Conservation (phyloP, 2,329 filamentous ascomycete genomes). For the Sporothrix variecibatus region DNA sequence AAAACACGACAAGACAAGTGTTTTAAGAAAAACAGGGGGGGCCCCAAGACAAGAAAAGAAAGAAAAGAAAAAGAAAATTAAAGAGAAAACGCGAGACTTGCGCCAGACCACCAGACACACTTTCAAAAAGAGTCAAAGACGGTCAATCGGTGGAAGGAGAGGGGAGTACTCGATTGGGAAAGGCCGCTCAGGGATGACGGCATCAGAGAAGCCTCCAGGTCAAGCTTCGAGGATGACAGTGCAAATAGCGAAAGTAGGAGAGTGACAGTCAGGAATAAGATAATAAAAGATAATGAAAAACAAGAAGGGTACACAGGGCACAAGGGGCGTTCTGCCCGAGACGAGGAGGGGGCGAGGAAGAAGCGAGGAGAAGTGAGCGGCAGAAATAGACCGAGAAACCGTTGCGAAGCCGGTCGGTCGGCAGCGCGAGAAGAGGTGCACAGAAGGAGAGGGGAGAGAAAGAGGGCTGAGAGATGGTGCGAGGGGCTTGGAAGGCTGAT, state of each 20-base stretch:
- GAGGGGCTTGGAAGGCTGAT: background rate
- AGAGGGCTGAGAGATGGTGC: background rate
- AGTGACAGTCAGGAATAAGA: background rate
- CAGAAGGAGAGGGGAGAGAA: background rate
- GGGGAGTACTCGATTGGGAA: slow-evolving; percentile 2
- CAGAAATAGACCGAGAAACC: slow-evolving; percentile 1
- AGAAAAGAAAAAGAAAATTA: background rate
- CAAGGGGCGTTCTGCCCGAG: background rate
- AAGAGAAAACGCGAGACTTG: slow-evolving; percentile 5
- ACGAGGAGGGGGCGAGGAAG: background rate
- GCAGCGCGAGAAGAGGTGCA: background rate
- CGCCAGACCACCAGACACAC: background rate
- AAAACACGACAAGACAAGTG: background rate
- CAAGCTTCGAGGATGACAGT: background rate
- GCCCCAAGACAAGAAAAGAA: background rate
- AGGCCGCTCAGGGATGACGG: slow-evolving; percentile 9
- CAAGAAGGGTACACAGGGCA: background rate
- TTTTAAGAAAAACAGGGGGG: background rate
- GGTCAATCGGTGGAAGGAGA: background rate
- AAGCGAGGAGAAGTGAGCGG: background rate
- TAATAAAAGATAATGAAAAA: background rate
- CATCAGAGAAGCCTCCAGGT: background rate
- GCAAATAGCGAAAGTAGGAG: background rate
- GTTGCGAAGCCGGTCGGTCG: slow-evolving; percentile 6
- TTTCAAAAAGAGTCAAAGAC: background rate